Conservation (phyloP, 352 stramenopile genomes). For the Globisporangium parvum region DNA sequence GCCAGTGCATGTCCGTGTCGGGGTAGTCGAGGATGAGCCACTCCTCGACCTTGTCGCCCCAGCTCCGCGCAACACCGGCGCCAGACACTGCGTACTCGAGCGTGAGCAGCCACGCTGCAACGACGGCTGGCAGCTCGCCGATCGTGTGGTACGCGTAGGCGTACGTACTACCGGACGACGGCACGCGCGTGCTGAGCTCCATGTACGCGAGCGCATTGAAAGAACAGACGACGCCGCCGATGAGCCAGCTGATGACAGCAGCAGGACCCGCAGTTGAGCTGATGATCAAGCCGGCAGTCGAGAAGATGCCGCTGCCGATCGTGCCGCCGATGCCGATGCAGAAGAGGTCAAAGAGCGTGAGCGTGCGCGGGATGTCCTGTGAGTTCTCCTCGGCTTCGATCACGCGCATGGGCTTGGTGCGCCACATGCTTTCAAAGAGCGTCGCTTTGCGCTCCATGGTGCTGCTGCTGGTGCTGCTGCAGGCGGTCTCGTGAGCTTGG, state of each 20-base stretch:
- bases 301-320: slow-evolving; percentile 87
- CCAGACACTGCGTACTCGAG: slow-evolving; percentile 89
- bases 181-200: slow-evolving; percentile 75
- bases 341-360: slow-evolving; percentile 81
- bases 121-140: slow-evolving; percentile 85
- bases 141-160: slow-evolving; percentile 88
- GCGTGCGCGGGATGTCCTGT: slow-evolving; percentile 36
- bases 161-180: slow-evolving; percentile 87
- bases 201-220: slow-evolving; percentile 82
- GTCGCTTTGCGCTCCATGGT: slow-evolving; percentile 14
- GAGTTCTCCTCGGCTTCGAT: slow-evolving; percentile 49
- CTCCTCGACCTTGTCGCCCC: slow-evolving; percentile 86
- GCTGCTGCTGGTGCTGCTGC: not conserved
- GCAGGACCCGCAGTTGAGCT: slow-evolving; percentile 61
- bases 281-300: slow-evolving; percentile 58
- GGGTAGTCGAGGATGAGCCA: slow-evolving; percentile 42
- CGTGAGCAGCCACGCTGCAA: slow-evolving; percentile 78
- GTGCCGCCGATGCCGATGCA: slow-evolving; percentile 87
- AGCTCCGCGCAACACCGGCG: slow-evolving; percentile 88
- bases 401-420: slow-evolving; percentile 48
- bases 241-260: slow-evolving; percentile 62
- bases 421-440: slow-evolving; percentile 25
- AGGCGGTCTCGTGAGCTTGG: not conserved
- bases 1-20: slow-evolving; percentile 33
- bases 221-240: slow-evolving; percentile 69